These are phyloP conservation scores for Talaromyces ruber DNA, from an alignment of 495 filamentous ascomycete genomes.

Conservation along the genomic window DNA sequence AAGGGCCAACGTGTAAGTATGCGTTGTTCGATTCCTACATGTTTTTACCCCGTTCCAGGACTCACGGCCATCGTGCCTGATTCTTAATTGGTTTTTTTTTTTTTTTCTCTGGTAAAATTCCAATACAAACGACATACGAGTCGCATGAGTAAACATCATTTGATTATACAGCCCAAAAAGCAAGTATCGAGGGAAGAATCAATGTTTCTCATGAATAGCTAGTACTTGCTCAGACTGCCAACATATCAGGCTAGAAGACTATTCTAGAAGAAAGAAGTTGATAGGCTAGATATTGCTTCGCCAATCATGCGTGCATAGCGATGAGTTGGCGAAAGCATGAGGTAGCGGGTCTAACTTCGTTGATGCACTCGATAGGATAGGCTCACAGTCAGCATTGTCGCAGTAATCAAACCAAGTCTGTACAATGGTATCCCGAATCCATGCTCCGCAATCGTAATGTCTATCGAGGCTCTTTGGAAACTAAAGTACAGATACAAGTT, in stretches of 20 bases:
- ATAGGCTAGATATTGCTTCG: not conserved
- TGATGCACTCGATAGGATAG: not conserved
- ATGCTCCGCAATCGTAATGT: not conserved
- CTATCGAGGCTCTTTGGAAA: not conserved
- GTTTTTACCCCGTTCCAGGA: not conserved
- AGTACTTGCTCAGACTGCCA: not conserved
- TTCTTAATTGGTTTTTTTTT: not conserved
- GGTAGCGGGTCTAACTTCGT: not conserved
- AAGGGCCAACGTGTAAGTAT: not conserved
- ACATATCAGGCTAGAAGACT: not conserved
- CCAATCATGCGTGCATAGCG: not conserved
- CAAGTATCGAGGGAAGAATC: not conserved
- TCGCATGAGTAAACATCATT: not conserved
- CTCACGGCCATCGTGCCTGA: not conserved
- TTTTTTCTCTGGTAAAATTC: not conserved
- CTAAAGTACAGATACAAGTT: not conserved
- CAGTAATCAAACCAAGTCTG: not conserved
- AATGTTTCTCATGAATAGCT: not conserved
- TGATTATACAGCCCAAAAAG: not conserved
- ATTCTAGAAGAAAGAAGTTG: not conserved
- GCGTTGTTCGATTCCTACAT: not conserved
- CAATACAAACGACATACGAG: not conserved
- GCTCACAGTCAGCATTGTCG: not conserved
- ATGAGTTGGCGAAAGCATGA: not conserved
- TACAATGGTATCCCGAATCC: not conserved